phyloP scores from a whole-genome alignment of 208 protist genomes.

The Crithidia thermophila region DNA sequence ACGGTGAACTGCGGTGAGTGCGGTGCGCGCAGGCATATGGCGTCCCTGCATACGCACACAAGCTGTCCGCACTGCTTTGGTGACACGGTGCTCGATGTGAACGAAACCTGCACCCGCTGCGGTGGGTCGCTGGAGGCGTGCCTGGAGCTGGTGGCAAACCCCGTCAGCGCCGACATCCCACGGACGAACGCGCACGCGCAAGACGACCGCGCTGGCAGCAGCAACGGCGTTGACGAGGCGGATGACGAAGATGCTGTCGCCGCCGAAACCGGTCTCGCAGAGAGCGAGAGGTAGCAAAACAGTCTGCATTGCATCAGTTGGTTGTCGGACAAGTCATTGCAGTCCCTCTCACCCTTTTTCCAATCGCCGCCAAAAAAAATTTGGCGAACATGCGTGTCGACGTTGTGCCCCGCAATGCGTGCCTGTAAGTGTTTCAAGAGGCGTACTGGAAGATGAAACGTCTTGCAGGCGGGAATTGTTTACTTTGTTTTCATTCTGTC shows the following conservation, averaged over 20 bases:
- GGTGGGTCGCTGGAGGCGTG: conserved; percentile 17
- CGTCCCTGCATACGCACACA: conserved; percentile 32
- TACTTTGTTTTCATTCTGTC: too few relatives aligned
- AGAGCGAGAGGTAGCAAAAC: too few relatives aligned
- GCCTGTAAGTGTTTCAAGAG: too few relatives aligned
- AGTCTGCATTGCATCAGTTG: too few relatives aligned
- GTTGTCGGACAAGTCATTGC: too few relatives aligned
- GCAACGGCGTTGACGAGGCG: background rate
- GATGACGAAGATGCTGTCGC: background rate
- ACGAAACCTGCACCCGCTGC: conserved; percentile 70
- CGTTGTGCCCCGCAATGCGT: too few relatives aligned
- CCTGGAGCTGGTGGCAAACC: conserved; percentile 6
- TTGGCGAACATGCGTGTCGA: too few relatives aligned
- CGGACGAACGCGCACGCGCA: background rate
- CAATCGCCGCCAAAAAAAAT: too few relatives aligned
- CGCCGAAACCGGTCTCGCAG: background rate
- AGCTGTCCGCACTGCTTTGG: conserved; percentile 69
- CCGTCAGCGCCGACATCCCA: background rate
- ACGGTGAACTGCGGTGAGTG: conserved; percentile 56
- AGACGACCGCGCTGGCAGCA: background rate
- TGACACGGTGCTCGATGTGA: conserved; percentile 44
- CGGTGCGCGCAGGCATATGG: conserved; percentile 43
- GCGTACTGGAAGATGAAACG: too few relatives aligned
- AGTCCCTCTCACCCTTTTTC: too few relatives aligned
- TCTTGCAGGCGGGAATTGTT: too few relatives aligned